These are phyloP conservation scores for Trapa incisa DNA, from an alignment of 345 rosid species.

Conservation along the genomic window DNA sequence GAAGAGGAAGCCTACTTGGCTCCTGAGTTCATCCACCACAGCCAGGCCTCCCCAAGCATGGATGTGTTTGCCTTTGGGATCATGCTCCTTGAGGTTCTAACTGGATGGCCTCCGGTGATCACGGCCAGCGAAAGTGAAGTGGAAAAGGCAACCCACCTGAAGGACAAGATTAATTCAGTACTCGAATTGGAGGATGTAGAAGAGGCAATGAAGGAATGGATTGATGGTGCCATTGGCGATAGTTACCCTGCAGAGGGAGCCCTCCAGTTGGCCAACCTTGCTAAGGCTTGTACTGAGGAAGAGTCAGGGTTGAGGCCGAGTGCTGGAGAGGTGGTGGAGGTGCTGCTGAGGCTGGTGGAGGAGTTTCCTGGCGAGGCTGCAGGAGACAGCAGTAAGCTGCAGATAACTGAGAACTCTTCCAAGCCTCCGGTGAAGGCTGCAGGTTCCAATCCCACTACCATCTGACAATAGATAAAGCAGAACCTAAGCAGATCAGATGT, in stretches of 20 bases:
- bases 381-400: slow-evolving; percentile 18
- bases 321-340: slow-evolving; percentile 67
- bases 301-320: slow-evolving; percentile 51
- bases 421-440: slow-evolving; percentile 50
- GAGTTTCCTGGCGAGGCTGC: slow-evolving; percentile 18
- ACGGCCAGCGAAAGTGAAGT: slow-evolving; percentile 22
- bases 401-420: slow-evolving; percentile 51
- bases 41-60: slow-evolving; percentile 31
- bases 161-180: slow-evolving; percentile 30
- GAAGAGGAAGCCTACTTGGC: slow-evolving; percentile 38
- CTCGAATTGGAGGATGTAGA: slow-evolving; percentile 34
- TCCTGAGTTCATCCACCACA: slow-evolving; percentile 48
- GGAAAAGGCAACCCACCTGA: slow-evolving; percentile 24
- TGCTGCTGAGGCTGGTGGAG: slow-evolving; percentile 47
- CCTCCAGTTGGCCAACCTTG: slow-evolving; percentile 49
- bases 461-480: slow-evolving; percentile 7
- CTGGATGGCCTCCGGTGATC: slow-evolving; percentile 47
- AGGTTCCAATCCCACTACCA: slow-evolving; percentile 7
- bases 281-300: slow-evolving; percentile 55
- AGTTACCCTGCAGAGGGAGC: slow-evolving; percentile 60
- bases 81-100: slow-evolving; percentile 52
- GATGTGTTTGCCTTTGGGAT: slow-evolving; percentile 71
- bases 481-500: background rate
- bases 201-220: slow-evolving; percentile 49
- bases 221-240: slow-evolving; percentile 67